phyloP scores from a whole-genome alignment of 108 stramenopile genomes.

The Nannochloropsis salina region DNA sequence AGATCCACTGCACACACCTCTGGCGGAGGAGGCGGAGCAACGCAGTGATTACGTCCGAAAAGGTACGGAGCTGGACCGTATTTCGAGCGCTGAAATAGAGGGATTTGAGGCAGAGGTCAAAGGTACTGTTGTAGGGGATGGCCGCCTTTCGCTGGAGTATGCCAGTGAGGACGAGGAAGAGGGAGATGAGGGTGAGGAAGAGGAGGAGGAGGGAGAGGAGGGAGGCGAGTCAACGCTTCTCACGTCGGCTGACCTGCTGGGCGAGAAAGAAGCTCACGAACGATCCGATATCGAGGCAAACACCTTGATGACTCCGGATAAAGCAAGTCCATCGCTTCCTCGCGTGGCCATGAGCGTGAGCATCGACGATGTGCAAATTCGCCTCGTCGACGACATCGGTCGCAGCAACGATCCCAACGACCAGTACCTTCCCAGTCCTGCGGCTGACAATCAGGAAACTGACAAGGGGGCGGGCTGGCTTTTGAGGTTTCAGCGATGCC shows the following conservation, averaged over 20 bases:
- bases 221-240: background rate
- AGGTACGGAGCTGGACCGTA: background rate
- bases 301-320: no score
- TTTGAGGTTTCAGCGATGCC: background rate
- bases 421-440: no score
- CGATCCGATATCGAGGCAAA: no score
- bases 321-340: no score
- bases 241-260: no score
- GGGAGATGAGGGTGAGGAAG: background rate
- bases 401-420: background rate
- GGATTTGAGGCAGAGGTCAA: no score
- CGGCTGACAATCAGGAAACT: background rate
- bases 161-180: background rate
- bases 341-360: background rate
- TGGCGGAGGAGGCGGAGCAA: background rate
- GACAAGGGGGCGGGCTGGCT: background rate
- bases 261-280: no score
- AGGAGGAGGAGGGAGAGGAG: constrained; percentile 14
- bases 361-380: background rate
- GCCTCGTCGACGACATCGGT: background rate
- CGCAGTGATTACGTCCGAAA: background rate
- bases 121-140: background rate
- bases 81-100: background rate
- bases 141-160: background rate
- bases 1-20: no score